These are phyloP conservation scores for Aspergillus persii DNA, from an alignment of 2,329 filamentous ascomycete genomes.

Conservation along the genomic window DNA sequence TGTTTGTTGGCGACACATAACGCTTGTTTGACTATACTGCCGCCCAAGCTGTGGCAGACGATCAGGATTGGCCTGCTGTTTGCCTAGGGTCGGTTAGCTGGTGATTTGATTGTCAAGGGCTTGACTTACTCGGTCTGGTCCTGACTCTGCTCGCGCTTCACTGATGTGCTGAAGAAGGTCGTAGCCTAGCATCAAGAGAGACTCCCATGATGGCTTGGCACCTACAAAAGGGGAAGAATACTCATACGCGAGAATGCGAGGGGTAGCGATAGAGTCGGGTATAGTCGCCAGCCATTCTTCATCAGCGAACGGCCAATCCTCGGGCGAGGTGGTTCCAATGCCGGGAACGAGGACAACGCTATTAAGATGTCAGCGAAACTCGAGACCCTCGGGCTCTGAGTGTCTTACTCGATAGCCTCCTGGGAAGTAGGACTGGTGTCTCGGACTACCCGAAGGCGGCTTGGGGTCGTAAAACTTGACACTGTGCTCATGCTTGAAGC, in stretches of 20 bases:
- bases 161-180: conserved; percentile 1
- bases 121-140: neutral
- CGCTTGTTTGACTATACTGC: conserved; percentile 5
- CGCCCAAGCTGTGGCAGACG: conserved; percentile 3
- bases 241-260: conserved; percentile 5
- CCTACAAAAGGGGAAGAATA: conserved; percentile 2
- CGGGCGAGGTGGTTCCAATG: conserved; percentile 1
- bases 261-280: neutral
- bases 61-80: conserved; percentile 1
- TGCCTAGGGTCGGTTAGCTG: neutral
- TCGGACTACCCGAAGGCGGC: neutral
- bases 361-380: neutral
- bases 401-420: neutral
- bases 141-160: neutral
- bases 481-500: neutral
- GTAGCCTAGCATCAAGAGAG: conserved; percentile 6
- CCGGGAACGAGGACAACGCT: neutral
- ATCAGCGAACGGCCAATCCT: conserved; percentile 1
- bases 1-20: conserved; percentile 7
- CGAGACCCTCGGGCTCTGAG: neutral
- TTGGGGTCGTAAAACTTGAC: neutral
- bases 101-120: neutral
- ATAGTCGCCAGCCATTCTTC: conserved; percentile 2
- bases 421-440: neutral
- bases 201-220: conserved; percentile 5